Evolutionary conservation across 768 basidiomycete genomes (phyloP).

Genomic region (Naganishia antarctica): DNA sequence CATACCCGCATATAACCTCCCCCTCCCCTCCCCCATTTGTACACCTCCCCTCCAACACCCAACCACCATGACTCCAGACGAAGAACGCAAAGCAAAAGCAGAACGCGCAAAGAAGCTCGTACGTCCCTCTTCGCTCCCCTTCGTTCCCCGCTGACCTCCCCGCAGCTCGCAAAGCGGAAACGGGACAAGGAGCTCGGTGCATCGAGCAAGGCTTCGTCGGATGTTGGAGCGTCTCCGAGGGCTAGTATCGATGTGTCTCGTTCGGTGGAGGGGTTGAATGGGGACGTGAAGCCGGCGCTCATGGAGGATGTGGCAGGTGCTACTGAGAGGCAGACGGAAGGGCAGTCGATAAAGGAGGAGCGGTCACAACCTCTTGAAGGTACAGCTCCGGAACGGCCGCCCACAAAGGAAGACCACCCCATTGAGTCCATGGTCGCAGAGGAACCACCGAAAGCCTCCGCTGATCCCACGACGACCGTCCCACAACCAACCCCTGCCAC

Average conservation of each 20-base stretch:
- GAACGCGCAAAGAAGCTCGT: constrained; percentile 47
- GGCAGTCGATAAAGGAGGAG: too few species aligned
- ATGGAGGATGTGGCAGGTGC: too few species aligned
- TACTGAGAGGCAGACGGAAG: too few species aligned
- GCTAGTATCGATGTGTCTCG: constrained; percentile 10
- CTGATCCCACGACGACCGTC: background rate
- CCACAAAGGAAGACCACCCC: too few species aligned
- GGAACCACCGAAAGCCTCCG: too few species aligned
- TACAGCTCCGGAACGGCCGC: too few species aligned
- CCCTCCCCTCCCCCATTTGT: background rate
- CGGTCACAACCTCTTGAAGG: too few species aligned
- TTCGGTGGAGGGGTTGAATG: background rate
- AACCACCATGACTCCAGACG: constrained; percentile 18
- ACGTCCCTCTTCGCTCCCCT: constrained; percentile 3
- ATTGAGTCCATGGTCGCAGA: too few species aligned
- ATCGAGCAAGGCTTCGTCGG: constrained; percentile 14
- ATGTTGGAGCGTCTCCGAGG: background rate
- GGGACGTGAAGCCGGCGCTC: too few species aligned
- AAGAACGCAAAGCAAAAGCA: constrained; percentile 47
- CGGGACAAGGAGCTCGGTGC: constrained; percentile 13
- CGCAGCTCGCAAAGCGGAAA: constrained; percentile 27
- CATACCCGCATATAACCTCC: background rate
- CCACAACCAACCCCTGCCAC: background rate
- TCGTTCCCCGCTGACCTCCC: background rate
- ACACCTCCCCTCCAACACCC: background rate